Evolutionary conservation across 768 basidiomycete genomes (phyloP), one percentile per base, ranked within the genome.

Genomic region (Tubosaeta sp.): DNA sequence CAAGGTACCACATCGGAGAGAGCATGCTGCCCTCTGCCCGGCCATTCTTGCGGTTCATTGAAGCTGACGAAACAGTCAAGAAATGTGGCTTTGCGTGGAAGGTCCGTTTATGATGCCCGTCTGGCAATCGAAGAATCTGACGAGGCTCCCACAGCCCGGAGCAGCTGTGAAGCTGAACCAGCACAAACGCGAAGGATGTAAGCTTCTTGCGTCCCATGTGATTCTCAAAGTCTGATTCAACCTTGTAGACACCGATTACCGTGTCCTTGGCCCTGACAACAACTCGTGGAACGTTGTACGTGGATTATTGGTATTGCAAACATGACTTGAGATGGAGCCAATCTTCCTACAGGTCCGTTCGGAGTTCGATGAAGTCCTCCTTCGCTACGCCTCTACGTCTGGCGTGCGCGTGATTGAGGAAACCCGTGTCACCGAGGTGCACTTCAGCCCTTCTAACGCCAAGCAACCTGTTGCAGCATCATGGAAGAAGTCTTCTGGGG

Each of bases 101-200:
- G 41, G 41, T 50, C 10, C 7, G 41, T 37, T 17, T 6, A 14
- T 47, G 25, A 47, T 27, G 26, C n/a, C 1, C 11, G n/a, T 27
- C 17, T 14, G 25, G 25, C 11, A 9, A 26, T 35, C 9, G 11
- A 37, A 26, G 33, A 37, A 37, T 3, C 12, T 26, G 19, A 42
- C 4, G n/a, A 10, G 7, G 5, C 33, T 22, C 1, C 13, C 10
- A 8, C 42, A 50, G 49, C 49, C 33, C 16, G 49, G 42, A 7
- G 49, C 49, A 14, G 49, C 42, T 16, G 33, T 50, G 39, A 50
- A 50, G 33, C 33, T 43, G 11, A 45, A 50, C 33, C 49, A 50
- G 26, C 26, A 43, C 42, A 50, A 43, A 26, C 51, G 51, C 9
- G 51, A 47, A 42, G 44, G 45, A 32, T 86, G 37, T 17, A 84